These are phyloP conservation scores for Fusarium setosum DNA, from an alignment of 2,329 filamentous ascomycete species.

Conservation along the genomic window DNA sequence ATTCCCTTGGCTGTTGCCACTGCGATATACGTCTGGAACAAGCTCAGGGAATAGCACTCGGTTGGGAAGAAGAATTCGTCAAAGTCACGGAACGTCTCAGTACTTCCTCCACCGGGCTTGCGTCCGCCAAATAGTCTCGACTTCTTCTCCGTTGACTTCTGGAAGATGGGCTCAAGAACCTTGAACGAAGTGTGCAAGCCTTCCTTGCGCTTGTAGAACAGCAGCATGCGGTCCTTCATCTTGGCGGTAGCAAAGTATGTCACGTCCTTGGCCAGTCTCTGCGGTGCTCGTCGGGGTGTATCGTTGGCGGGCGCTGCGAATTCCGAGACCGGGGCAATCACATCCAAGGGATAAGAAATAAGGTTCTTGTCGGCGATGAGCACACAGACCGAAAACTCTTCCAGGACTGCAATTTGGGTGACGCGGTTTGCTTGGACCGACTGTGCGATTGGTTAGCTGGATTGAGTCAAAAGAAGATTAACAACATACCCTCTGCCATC, in stretches of 20 bases:
- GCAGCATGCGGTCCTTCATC: slow-evolving; percentile 95
- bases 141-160: slow-evolving; percentile 89
- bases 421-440: slow-evolving; percentile 81
- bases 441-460: slow-evolving; percentile 56
- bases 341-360: slow-evolving; percentile 93
- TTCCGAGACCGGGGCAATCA: slow-evolving; percentile 74
- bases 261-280: slow-evolving; percentile 92
- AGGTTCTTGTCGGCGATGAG: slow-evolving; percentile 92
- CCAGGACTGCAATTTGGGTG: slow-evolving; percentile 92
- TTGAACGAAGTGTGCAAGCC: slow-evolving; percentile 94
- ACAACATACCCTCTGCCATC: slow-evolving; percentile 83
- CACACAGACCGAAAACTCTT: slow-evolving; percentile 94
- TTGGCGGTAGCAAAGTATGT: slow-evolving; percentile 95
- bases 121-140: slow-evolving; percentile 73
- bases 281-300: slow-evolving; percentile 85
- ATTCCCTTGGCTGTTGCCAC: slow-evolving; percentile 93
- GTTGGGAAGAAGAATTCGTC: slow-evolving; percentile 98
- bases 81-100: slow-evolving; percentile 97
- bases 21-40: slow-evolving; percentile 94
- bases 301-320: slow-evolving; percentile 74
- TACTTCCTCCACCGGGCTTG: slow-evolving; percentile 73
- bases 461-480: neutral
- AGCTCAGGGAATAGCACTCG: slow-evolving; percentile 93
- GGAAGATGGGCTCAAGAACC: slow-evolving; percentile 94
- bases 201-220: slow-evolving; percentile 98